These are phyloP conservation scores for Monosporascus ibericus DNA, from an alignment of 2,329 filamentous ascomycete species.

Conservation along the genomic window DNA sequence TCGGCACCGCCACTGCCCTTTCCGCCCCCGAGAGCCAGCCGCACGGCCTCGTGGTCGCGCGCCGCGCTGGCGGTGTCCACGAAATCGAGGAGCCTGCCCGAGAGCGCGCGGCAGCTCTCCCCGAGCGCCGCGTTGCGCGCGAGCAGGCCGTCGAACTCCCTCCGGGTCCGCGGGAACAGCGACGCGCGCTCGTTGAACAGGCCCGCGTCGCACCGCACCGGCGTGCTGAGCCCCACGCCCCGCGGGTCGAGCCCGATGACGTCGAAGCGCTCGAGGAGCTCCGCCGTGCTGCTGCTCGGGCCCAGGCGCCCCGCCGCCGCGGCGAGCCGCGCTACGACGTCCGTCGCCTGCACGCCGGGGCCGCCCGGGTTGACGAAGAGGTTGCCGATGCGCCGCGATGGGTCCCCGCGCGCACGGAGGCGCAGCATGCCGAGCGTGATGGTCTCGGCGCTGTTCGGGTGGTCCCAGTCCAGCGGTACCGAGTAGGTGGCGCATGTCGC, in stretches of 20 bases:
- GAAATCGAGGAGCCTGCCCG: constrained; percentile 33
- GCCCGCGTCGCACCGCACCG: constrained; percentile 30
- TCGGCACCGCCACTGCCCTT: constrained; percentile 9
- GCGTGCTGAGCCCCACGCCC: constrained; percentile 34
- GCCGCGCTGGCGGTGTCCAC: constrained; percentile 32
- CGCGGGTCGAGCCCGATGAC: constrained; percentile 38
- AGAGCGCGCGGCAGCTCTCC: constrained; percentile 31
- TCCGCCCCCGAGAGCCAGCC: constrained; percentile 20
- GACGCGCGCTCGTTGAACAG: constrained; percentile 31
- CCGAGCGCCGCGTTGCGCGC: constrained; percentile 32
- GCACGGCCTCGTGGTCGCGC: constrained; percentile 26
- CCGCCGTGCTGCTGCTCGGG: constrained; percentile 3
- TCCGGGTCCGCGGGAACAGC: constrained; percentile 30
- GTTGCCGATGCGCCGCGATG: constrained; percentile 24
- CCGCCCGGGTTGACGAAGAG: constrained; percentile 37
- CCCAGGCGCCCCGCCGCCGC: constrained; percentile 11
- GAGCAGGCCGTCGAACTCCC: constrained; percentile 30
- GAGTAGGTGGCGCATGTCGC: constrained; percentile 20
- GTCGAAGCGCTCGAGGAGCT: constrained; percentile 29
- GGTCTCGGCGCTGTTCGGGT: constrained; percentile 13
- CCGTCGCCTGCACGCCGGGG: constrained; percentile 27
- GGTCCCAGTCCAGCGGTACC: constrained; percentile 22
- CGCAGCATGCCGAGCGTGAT: constrained; percentile 21
- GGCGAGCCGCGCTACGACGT: constrained; percentile 11
- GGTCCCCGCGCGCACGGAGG: constrained; percentile 14